These are phyloP conservation scores for Wakefieldia striispora DNA, from an alignment of 768 basidiomycete species.

Conservation along the genomic window DNA sequence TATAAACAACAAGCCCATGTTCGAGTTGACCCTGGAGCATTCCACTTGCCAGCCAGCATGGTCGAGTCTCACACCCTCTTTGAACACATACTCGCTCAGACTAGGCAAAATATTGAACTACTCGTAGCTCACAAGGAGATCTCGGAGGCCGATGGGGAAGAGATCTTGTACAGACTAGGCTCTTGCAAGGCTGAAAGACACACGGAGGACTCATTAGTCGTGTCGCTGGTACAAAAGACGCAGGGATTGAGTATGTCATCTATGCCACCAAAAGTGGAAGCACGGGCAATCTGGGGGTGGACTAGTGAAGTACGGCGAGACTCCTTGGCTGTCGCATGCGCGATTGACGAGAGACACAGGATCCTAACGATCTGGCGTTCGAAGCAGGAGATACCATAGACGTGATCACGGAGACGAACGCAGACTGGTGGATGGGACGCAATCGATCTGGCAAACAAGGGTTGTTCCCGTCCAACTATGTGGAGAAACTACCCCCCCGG, in stretches of 20 bases:
- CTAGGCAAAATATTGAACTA: slow-evolving; percentile 45
- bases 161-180: slow-evolving; percentile 38
- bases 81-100: slow-evolving; percentile 44
- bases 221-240: slow-evolving; percentile 21
- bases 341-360: slow-evolving; percentile 40
- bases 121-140: slow-evolving; percentile 44
- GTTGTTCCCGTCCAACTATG: slow-evolving; percentile 76
- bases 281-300: slow-evolving; percentile 32
- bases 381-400: slow-evolving; percentile 73
- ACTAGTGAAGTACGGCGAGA: slow-evolving; percentile 25
- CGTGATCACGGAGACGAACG: slow-evolving; percentile 77
- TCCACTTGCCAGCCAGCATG: slow-evolving; percentile 21
- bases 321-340: not conserved
- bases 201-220: slow-evolving; percentile 17
- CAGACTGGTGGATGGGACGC: slow-evolving; percentile 89
- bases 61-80: slow-evolving; percentile 22
- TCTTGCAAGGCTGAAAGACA: slow-evolving; percentile 20
- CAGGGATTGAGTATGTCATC: slow-evolving; percentile 27
- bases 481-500: slow-evolving; percentile 50
- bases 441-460: slow-evolving; percentile 58
- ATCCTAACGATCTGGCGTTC: slow-evolving; percentile 77
- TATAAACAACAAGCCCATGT: slow-evolving; percentile 10
- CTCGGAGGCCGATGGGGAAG: slow-evolving; percentile 36
- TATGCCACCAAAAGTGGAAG: slow-evolving; percentile 22
- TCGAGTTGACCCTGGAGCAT: slow-evolving; percentile 5